These are phyloP conservation scores for Nemania diffusa DNA, from an alignment of 2,329 filamentous ascomycete genomes.

Conservation along the genomic window DNA sequence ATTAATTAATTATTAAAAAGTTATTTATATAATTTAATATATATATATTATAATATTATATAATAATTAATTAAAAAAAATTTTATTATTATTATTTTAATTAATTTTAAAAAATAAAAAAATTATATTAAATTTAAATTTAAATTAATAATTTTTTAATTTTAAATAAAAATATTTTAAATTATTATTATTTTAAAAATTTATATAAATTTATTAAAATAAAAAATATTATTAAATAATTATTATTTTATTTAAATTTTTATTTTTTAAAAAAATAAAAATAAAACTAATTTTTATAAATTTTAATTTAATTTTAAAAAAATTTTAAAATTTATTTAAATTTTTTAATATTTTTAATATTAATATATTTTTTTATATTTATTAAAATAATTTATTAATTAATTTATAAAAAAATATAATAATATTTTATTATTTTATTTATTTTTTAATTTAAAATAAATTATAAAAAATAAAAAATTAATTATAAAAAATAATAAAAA, in stretches of 20 bases:
- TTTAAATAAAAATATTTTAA: background rate
- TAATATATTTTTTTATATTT: background rate
- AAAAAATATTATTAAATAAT: background rate
- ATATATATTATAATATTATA: background rate
- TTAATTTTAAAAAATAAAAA: background rate
- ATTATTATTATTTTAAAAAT: background rate
- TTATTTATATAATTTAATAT: background rate
- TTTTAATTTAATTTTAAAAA: conserved; percentile 1
- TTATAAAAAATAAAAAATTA: background rate
- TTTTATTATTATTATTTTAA: background rate
- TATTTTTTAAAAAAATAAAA: background rate
- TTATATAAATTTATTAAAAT: background rate
- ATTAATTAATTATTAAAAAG: background rate
- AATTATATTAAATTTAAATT: background rate
- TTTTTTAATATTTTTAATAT: conserved; percentile 2
- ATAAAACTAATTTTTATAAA: too few relatives aligned
- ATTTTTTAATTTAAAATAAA: conserved; percentile 6
- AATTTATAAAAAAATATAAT: background rate
- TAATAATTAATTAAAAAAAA: background rate
- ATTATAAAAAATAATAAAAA: background rate
- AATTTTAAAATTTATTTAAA: background rate
- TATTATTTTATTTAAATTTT: background rate
- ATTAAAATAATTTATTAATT: background rate
- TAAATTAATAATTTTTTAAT: background rate
- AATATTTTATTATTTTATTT: conserved; percentile 1